phyloP scores from a whole-genome alignment of 2,329 filamentous ascomycete species.

The Hymenoscyphus linearis region DNA sequence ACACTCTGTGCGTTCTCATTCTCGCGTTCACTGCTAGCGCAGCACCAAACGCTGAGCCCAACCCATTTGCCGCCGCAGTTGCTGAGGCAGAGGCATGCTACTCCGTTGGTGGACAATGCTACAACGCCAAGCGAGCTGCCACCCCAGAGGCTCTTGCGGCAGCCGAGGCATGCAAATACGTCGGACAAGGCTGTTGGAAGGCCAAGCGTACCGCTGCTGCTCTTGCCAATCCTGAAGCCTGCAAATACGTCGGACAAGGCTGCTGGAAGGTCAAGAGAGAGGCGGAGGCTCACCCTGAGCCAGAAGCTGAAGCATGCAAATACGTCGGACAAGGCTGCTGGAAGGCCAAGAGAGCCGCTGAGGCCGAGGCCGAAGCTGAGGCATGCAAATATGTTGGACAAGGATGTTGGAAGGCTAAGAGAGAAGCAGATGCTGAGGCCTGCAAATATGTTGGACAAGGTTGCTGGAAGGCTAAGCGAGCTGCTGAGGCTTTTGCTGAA shows the following conservation, averaged over 20 bases:
- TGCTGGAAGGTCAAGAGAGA: conserved; percentile 27
- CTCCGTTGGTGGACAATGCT: conserved; percentile 12
- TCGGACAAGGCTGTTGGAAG: conserved; percentile 26
- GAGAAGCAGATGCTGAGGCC: conserved; percentile 6
- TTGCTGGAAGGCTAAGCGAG: conserved; percentile 19
- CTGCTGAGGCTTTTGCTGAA: conserved; percentile 10
- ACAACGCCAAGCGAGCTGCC: conserved; percentile 5
- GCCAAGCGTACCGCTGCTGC: conserved; percentile 28
- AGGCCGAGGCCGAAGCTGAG: conserved; percentile 22
- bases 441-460: conserved; percentile 21
- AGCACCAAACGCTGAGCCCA: conserved; percentile 20
- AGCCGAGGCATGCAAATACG: conserved; percentile 22
- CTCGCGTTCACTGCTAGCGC: conserved; percentile 36
- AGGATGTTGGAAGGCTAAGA: conserved; percentile 26
- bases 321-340: conserved; percentile 24
- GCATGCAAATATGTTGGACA: conserved; percentile 7
- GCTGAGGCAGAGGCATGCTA: conserved; percentile 1
- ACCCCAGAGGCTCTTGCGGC: conserved; percentile 6
- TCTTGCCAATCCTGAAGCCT: conserved; percentile 19
- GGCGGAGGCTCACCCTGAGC: not conserved
- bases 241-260: not conserved
- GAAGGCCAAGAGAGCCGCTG: conserved; percentile 18
- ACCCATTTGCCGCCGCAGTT: not conserved
- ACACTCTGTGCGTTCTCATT: conserved; percentile 36
- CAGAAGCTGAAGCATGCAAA: not conserved